Evolutionary conservation across 2,329 filamentous ascomycete genomes (phyloP).

Genomic region (Hymenoscyphus infarciens): DNA sequence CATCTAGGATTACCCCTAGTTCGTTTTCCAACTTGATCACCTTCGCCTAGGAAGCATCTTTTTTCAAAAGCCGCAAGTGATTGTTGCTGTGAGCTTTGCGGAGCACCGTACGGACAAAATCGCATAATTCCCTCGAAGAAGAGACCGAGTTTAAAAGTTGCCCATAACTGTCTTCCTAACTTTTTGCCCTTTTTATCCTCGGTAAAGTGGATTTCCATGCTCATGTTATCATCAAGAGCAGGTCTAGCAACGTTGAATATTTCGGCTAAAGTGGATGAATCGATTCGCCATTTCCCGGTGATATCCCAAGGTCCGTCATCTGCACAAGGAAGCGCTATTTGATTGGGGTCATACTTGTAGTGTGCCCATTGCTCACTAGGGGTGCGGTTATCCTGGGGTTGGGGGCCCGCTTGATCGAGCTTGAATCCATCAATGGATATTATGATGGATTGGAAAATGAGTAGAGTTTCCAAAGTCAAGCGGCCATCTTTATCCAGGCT

Average conservation of each 20-base stretch:
- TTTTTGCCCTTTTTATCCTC: neutral
- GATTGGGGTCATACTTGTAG: neutral
- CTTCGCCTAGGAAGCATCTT: neutral
- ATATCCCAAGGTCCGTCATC: neutral
- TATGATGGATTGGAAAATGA: slow-evolving; percentile 19
- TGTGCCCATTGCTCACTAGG: neutral
- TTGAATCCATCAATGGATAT: slow-evolving; percentile 19
- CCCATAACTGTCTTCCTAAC: neutral
- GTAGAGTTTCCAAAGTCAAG: neutral
- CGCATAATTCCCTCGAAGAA: neutral
- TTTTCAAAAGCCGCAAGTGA: neutral
- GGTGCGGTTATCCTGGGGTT: neutral
- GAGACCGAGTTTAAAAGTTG: neutral
- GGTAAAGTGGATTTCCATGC: neutral
- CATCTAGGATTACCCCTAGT: neutral
- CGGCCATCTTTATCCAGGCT: neutral
- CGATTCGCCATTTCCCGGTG: neutral
- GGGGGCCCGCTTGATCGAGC: neutral
- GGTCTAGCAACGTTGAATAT: neutral
- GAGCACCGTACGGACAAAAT: neutral
- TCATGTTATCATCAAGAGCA: neutral
- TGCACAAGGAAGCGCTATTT: neutral
- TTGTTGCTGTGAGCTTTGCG: neutral
- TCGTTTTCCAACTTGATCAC: neutral
- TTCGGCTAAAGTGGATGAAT: neutral